Base-by-base conservation (phyloP, 2,329 filamentous ascomycete species). In the Claviceps fusiformis region DNA sequence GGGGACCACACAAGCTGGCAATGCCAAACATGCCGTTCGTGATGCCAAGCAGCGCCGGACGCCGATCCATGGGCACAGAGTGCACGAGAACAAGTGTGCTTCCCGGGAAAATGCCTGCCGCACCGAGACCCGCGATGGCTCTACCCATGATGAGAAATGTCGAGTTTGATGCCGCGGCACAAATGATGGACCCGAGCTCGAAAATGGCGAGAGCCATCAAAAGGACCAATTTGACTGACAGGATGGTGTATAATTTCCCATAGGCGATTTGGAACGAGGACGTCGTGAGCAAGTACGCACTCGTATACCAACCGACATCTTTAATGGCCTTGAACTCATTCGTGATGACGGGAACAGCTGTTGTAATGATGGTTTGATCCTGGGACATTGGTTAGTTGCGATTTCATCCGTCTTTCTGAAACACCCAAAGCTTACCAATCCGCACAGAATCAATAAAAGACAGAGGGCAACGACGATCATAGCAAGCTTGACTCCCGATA, bases 181-280 rank as follows among this genome's bases (percentile, higher is more conserved):
- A 82, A 41, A 80, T 66, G 15, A 71, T 68, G 10, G 77, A 81
- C 2, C 80, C 79, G 49, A 75, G 62, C 62, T 80, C 78, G 43
- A 81, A 81, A 39, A 80, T 57, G 15, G 74, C 54, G 17, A 81
- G 71, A 53, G 69, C 73, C 5, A 59, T 54, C 13, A 81, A 61
- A 55, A 80, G 79, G 2, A 49, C 15, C 1, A 35, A 10, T n/a
- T 49, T 49, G 47, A 49, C 47, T 13, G 27, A 17, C 11, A 49
- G 19, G 47, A 11, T 33, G 8, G 27, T 49, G 47, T 49, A 49
- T 24, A 49, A 5, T n/a, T 33, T 33, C 29, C 47, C 47, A n/a
- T 49, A 49, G 6, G 29, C 15, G n/a, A 33, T 33, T 33, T 49
- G 47, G 27, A 49, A 33, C 7, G 47, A 33, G 9, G 47, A 33